These are phyloP conservation scores for Penicillium macrosclerotiorum DNA, from an alignment of 495 filamentous ascomycete species.

Conservation along the genomic window DNA sequence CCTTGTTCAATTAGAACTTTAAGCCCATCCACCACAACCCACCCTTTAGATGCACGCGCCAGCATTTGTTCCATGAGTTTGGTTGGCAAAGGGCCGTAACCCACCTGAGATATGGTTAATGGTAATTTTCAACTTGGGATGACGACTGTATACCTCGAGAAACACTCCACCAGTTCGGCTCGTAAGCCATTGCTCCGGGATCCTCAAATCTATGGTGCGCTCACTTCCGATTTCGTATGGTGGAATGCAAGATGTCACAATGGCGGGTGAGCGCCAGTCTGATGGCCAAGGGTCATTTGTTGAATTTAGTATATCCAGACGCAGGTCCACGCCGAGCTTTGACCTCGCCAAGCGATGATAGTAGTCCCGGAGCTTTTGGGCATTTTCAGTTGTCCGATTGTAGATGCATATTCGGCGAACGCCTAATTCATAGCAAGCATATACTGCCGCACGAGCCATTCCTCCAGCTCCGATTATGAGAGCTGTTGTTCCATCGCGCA, in stretches of 20 bases:
- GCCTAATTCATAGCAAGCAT: constrained; percentile 56
- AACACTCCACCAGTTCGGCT: constrained; percentile 74
- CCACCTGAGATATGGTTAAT: constrained; percentile 54
- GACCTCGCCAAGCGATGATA: constrained; percentile 27
- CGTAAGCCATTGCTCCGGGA: constrained; percentile 64
- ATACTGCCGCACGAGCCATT: constrained; percentile 62
- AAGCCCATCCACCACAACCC: constrained; percentile 68
- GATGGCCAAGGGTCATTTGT: constrained; percentile 47
- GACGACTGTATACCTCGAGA: constrained; percentile 49
- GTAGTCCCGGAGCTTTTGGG: constrained; percentile 48
- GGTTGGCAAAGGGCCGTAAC: constrained; percentile 36
- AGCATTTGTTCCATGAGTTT: constrained; percentile 57
- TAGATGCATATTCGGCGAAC: constrained; percentile 60
- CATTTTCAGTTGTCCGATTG: constrained; percentile 56
- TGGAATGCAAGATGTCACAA: constrained; percentile 68
- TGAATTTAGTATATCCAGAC: constrained; percentile 49
- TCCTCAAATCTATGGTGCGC: constrained; percentile 56
- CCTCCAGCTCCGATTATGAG: constrained; percentile 61
- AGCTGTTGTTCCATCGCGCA: constrained; percentile 48
- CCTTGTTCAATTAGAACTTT: constrained; percentile 70
- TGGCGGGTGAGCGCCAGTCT: constrained; percentile 57
- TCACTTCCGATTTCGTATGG: constrained; percentile 53
- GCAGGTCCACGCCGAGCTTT: constrained; percentile 30
- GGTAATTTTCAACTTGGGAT: background rate
- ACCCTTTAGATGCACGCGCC: constrained; percentile 40